Base-by-base conservation (phyloP, 257 asterid genomes). In the Lantana camara region DNA sequence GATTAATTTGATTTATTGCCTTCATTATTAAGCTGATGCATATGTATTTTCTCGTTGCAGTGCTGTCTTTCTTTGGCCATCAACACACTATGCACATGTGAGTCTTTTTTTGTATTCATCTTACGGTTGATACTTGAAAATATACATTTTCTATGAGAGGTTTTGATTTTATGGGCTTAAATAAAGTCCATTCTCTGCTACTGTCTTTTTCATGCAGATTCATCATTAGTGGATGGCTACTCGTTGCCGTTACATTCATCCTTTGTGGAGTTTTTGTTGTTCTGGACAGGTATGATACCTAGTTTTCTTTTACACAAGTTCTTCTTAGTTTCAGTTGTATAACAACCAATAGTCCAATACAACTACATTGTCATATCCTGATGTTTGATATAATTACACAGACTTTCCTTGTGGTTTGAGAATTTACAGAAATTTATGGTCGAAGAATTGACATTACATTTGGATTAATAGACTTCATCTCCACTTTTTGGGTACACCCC, bases 201-300 rank as follows among this genome's bases (percentile, higher is more conserved):
- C 3, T 38, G 17, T 63, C 57, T 13, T 32, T 14, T 64, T 34
- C 29, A 22, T 78, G 83, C 93, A 94, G 99, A 83, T 94, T 90
- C 77, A 83, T 90, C 14, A 69, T 88, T 44, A 86, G 95, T 20
- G 99, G 99, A 77, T 94, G 97, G 99, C 65, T 94, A 49, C 95
- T 94, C 16, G 96, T 94, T 27, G 94, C 85, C 19, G 75, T 88
- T 29, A 94, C 98, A 20, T 83, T 94, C 74, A 59, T 90, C 81
- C 93, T 94, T 45, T 94, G 86, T 60, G 99, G 96, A 52, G 89
- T 84, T 66, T 90, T 88, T 27, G 79, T 84, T 49, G 84, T 94
- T 64, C 89, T 94, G 47, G 73, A 86, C 87, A 88, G 79, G 99
- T 94, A 77, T 81, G 90, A 47, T 23, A 15, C 66, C 65, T 38